These are phyloP conservation scores for Fraxinus sp. DNA, from an alignment of 305 asterid species.

Conservation along the genomic window DNA sequence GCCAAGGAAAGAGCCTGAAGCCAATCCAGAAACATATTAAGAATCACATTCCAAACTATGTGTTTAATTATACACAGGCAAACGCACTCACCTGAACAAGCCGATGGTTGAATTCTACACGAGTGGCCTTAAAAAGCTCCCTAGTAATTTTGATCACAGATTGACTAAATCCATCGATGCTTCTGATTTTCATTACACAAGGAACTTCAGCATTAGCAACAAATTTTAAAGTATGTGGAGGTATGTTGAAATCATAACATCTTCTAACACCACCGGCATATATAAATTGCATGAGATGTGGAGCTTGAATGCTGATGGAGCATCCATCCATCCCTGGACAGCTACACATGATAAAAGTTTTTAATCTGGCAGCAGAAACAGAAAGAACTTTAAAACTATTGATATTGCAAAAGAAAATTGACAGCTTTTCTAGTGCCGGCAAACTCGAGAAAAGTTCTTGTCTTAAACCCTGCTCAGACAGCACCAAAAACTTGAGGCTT, in stretches of 20 bases:
- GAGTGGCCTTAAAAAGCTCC: slow-evolving; percentile 9
- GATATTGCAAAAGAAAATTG: slow-evolving; percentile 11
- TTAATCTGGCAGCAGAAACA: background rate
- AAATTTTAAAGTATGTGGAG: background rate
- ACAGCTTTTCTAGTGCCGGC: slow-evolving; percentile 21
- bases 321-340: slow-evolving; percentile 9
- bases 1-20: slow-evolving; percentile 22
- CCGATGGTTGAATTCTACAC: background rate
- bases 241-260: background rate
- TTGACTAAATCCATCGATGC: background rate
- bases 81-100: slow-evolving; percentile 21
- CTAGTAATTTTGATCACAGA: slow-evolving; percentile 11
- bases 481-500: background rate
- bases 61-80: background rate
- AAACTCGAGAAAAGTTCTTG: slow-evolving; percentile 5
- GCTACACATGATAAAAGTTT: background rate
- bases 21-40: background rate
- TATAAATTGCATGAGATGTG: slow-evolving; percentile 12
- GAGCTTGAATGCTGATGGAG: slow-evolving; percentile 2
- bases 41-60: background rate
- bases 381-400: background rate
- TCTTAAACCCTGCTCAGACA: background rate
- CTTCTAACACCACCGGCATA: background rate
- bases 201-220: background rate
- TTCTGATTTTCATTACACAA: background rate